Conservation (phyloP, 371 early-diverging fungal genomes). For the Syncephalastrum racemosum region DNA sequence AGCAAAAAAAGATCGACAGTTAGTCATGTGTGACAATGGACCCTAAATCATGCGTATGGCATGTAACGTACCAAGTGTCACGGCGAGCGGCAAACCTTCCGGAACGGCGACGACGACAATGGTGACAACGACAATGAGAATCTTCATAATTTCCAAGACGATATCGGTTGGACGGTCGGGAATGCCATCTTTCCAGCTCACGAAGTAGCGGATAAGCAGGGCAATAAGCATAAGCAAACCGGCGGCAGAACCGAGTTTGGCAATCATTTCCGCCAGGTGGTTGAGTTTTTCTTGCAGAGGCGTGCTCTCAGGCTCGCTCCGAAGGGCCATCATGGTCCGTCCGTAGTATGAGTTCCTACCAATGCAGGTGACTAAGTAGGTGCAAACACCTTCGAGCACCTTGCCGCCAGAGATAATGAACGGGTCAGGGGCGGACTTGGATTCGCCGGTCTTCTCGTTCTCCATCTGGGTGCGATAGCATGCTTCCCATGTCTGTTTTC, state of each 20-base stretch:
- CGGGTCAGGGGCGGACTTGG: slow-evolving; percentile 52
- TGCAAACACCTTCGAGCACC: slow-evolving; percentile 78
- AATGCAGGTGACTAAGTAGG: slow-evolving; percentile 70
- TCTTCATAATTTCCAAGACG: slow-evolving; percentile 56
- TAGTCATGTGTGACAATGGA: background rate
- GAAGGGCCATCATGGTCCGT: slow-evolving; percentile 74
- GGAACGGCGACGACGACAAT: slow-evolving; percentile 84
- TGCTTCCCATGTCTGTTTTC: slow-evolving; percentile 44
- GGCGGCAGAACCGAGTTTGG: slow-evolving; percentile 69
- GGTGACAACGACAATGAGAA: slow-evolving; percentile 71
- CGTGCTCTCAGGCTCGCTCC: slow-evolving; percentile 63
- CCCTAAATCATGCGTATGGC: background rate
- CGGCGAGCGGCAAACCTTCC: slow-evolving; percentile 79
- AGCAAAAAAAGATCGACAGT: slow-evolving; percentile 7
- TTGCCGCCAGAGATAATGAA: slow-evolving; percentile 77
- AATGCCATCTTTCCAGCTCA: slow-evolving; percentile 35
- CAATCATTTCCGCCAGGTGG: slow-evolving; percentile 66
- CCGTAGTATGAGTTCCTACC: slow-evolving; percentile 77
- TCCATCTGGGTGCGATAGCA: slow-evolving; percentile 17
- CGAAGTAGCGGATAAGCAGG: slow-evolving; percentile 63
- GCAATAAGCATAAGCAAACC: slow-evolving; percentile 67
- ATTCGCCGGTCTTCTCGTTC: background rate
- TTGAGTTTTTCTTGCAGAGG: slow-evolving; percentile 75
- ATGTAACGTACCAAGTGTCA: slow-evolving; percentile 50
- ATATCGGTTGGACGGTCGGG: slow-evolving; percentile 37